Base-by-base conservation (phyloP, 306 rosid genomes). In the Fagus sylvatica region DNA sequence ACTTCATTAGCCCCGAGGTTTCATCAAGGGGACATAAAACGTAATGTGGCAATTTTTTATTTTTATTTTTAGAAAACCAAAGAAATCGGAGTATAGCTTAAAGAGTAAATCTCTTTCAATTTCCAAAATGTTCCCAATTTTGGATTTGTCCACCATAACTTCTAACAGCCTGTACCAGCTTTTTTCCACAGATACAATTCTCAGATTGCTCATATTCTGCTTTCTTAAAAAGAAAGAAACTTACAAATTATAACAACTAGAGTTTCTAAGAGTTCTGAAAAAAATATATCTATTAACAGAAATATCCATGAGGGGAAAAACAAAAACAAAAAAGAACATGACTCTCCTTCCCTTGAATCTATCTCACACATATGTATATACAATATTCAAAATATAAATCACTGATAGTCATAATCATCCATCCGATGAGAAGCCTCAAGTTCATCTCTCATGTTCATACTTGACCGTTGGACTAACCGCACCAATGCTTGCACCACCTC, bases 401-500 rank as follows among this genome's bases (percentile, higher is more conserved):
- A 72, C 15, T 37, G 81, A 79, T 79, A 76, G 54, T 82, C 90
- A 41, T 67, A 28, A 64, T 86, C 93, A 77, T 86, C 92, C 76
- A 51, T 17, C 79, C 88, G 72, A 51, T 87, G 84, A 73, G 81
- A 88, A 36, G 36, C 83, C 34, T 90, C 87, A 61, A 90, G 80
- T 74, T 87, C 96, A 9, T 91, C 92, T 81, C 87, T 84, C 86
- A 87, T 48, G 49, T 76, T 88, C 86, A 84, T 5, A 49, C 84
- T 89, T 15, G 98, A 90, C 9, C 81, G 77, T 73, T 92, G 87
- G 70, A 89, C 85, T 78, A 92, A 74, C 70, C 87, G 88, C 48
- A 83, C 84, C 87, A 94, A 80, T 55, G 91, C 77, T 74, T 90
- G 91, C 75, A 92, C 97, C 74, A 92, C 91, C 83, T 94, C 97